Evolutionary conservation across 1,139 yeast species (phyloP), one percentile per base, ranked within the genome.

Genomic region (Kodamaea suecica): DNA sequence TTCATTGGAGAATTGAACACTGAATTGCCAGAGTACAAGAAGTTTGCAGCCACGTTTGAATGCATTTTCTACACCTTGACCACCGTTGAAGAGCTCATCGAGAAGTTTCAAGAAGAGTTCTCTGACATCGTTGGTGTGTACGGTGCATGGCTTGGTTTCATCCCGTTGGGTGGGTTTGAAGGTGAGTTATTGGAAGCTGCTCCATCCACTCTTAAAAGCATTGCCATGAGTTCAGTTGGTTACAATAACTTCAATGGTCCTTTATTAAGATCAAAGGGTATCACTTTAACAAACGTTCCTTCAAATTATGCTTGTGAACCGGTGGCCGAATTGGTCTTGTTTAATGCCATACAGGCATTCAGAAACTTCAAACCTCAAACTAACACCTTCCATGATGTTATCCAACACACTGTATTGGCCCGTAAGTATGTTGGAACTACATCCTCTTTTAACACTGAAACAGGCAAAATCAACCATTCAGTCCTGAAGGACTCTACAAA

Each of bases 261-360:
- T 1, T 61, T 52, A 8, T 47, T 66, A 61, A 47, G 51, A 11
- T 57, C 61, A 17, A 64, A 63, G 34, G 72, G 71, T n/a, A 73
- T 84, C 25, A 49, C 61, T 4, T 63, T 84, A 38, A 77, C 85
- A 43, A 81, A 85, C 54, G 80, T 78, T 13, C 87, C 88, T 0
- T 72, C 83, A 4, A 60, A 68, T 29, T 78, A 63, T 16, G 72
- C 85, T 0, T 75, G 82, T 3, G 75, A 67, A 33, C 84, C 86
- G 9, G 95, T 86, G n/a, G 87, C 94, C 1, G 95, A 86, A 47
- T 58, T 79, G 40, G 94, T 81, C 0, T 59, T 84, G 31, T 73
- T 68, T 49, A 68, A 80, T 46, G 61, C 85, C 0, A 57, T 84
- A 41, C 66, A 76, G 25, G 72, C 81, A 21, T 82, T 81, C 59